A percentile compares a stretch with the other conserved stretches of the same genome.
Conservation (phyloP, 1,139 yeast species). For the Debaryomyces coudertii region DNA sequence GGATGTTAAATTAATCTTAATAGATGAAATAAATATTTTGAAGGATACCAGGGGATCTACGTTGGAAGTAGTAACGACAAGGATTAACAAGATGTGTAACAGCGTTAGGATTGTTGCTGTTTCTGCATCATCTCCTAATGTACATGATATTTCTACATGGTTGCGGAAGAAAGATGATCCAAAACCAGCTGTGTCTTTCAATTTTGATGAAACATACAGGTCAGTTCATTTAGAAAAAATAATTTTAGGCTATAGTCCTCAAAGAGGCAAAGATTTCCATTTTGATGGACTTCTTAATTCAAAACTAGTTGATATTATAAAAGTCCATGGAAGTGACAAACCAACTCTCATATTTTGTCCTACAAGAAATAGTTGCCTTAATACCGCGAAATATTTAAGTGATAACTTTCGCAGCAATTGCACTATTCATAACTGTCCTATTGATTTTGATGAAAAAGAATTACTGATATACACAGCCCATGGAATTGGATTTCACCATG, state of each 20-base stretch:
- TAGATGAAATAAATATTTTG: constrained; percentile 56
- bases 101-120: constrained; percentile 51
- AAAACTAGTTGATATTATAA: constrained; percentile 39
- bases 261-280: constrained; percentile 43
- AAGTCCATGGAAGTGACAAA: constrained; percentile 36
- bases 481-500: constrained; percentile 62
- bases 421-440: background rate
- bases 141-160: constrained; percentile 53
- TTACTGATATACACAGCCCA: constrained; percentile 6
- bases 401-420: constrained; percentile 8
- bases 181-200: constrained; percentile 32
- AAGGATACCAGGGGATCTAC: constrained; percentile 54
- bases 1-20: constrained; percentile 41
- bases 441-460: background rate
- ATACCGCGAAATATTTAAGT: constrained; percentile 47
- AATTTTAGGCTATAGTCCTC: constrained; percentile 46
- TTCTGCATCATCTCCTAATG: constrained; percentile 59
- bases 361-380: constrained; percentile 49
- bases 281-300: constrained; percentile 45
- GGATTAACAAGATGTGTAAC: constrained; percentile 48
- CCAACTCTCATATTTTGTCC: constrained; percentile 57
- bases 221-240: constrained; percentile 44
- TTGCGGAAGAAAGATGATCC: constrained; percentile 24
- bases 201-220: constrained; percentile 50
- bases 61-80: constrained; percentile 53